phyloP scores from a whole-genome alignment of 2,329 filamentous ascomycete genomes.

The Penicillium sp. region DNA sequence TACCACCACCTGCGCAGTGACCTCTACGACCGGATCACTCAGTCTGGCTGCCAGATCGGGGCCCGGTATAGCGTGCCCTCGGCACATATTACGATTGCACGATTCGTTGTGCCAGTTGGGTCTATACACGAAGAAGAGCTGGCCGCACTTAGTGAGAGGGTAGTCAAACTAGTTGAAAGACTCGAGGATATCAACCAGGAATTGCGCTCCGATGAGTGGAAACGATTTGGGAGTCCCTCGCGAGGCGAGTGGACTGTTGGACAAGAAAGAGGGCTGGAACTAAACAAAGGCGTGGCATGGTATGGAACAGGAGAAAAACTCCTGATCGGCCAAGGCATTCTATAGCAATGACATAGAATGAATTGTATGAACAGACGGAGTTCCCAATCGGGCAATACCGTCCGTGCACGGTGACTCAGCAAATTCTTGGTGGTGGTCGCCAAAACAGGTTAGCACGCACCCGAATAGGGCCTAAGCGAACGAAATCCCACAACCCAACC shows the following conservation, averaged over 20 bases:
- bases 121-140: slow-evolving; percentile 39
- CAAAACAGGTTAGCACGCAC: slow-evolving; percentile 30
- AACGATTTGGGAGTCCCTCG: slow-evolving; percentile 38
- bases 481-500: slow-evolving; percentile 45
- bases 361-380: not conserved
- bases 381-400: slow-evolving; percentile 4
- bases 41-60: slow-evolving; percentile 66
- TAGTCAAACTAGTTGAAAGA: slow-evolving; percentile 63
- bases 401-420: slow-evolving; percentile 20
- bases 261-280: slow-evolving; percentile 76
- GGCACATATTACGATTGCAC: slow-evolving; percentile 81
- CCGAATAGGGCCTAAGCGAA: slow-evolving; percentile 46
- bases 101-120: slow-evolving; percentile 70
- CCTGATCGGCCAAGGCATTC: slow-evolving; percentile 50
- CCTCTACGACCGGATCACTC: slow-evolving; percentile 61
- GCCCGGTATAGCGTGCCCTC: slow-evolving; percentile 86
- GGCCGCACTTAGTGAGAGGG: slow-evolving; percentile 49
- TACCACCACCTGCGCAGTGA: slow-evolving; percentile 90
- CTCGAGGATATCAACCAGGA: slow-evolving; percentile 77
- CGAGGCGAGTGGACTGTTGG: slow-evolving; percentile 83
- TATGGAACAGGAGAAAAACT: slow-evolving; percentile 80
- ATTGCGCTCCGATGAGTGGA: slow-evolving; percentile 71
- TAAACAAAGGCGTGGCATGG: slow-evolving; percentile 74
- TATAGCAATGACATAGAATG: slow-evolving; percentile 19
- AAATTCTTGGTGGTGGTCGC: slow-evolving; percentile 17